These are phyloP conservation scores for Ceratocystis smalleyi DNA, from an alignment of 2,329 filamentous ascomycete species.

Conservation along the genomic window DNA sequence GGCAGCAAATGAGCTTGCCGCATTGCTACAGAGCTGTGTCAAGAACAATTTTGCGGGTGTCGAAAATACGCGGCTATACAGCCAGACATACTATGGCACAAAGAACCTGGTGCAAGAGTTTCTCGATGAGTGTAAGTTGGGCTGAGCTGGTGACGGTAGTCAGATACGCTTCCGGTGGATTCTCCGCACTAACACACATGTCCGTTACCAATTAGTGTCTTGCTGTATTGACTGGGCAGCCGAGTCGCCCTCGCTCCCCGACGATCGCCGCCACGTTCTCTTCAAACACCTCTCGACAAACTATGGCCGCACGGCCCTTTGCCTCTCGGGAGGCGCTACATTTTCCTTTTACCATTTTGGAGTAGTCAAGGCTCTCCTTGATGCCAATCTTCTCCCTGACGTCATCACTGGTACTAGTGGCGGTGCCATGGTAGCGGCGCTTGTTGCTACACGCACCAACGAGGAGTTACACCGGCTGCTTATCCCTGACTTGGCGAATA, in stretches of 20 bases:
- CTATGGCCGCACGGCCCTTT: constrained; percentile 81
- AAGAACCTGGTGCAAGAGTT: constrained; percentile 86
- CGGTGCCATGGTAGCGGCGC: constrained; percentile 72
- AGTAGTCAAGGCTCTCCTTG: constrained; percentile 74
- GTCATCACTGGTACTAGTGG: constrained; percentile 96
- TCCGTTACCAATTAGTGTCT: constrained; percentile 4
- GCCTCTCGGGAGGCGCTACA: constrained; percentile 79
- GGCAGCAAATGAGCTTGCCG: constrained; percentile 46
- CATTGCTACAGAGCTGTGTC: constrained; percentile 72
- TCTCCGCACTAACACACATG: constrained; percentile 4
- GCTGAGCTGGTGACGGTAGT: neutral
- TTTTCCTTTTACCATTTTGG: constrained; percentile 98
- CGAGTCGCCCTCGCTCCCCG: constrained; percentile 10
- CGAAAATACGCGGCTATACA: constrained; percentile 88
- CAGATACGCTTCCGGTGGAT: neutral
- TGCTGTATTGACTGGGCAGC: constrained; percentile 16
- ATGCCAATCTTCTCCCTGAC: constrained; percentile 70
- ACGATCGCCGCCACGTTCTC: constrained; percentile 29
- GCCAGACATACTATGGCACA: constrained; percentile 95
- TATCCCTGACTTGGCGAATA: constrained; percentile 69
- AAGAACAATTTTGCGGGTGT: constrained; percentile 97
- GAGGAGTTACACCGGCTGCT: constrained; percentile 76
- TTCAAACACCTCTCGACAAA: constrained; percentile 86
- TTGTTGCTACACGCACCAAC: constrained; percentile 80
- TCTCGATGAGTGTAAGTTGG: constrained; percentile 55